These are phyloP conservation scores for Leishmania major DNA, from an alignment of 208 protist species.

Conservation along the genomic window DNA sequence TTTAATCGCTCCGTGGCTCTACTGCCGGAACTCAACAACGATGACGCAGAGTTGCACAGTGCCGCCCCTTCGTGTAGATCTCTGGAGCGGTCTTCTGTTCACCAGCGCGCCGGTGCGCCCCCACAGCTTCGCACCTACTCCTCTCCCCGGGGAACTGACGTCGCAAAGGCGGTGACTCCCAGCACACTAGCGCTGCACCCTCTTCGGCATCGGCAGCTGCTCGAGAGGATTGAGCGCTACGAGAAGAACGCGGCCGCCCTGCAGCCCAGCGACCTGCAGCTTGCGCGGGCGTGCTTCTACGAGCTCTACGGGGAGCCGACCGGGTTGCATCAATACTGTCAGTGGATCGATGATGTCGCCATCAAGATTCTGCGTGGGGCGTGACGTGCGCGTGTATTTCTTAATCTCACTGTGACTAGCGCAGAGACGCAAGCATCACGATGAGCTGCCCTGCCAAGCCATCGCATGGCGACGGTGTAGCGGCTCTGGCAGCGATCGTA, in stretches of 20 bases:
- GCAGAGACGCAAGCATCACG: neutral
- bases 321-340: slow-evolving; percentile 44
- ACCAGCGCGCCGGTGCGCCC: neutral
- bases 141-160: slow-evolving; percentile 19
- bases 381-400: neutral
- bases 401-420: neutral
- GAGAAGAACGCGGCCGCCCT: slow-evolving; percentile 27
- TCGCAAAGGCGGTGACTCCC: neutral
- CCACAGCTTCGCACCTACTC: slow-evolving; percentile 33
- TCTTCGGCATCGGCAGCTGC: slow-evolving; percentile 32
- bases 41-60: neutral
- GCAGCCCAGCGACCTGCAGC: slow-evolving; percentile 32
- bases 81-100: slow-evolving; percentile 1
- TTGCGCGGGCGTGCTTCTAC: slow-evolving; percentile 48
- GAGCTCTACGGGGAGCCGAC: slow-evolving; percentile 45
- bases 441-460: neutral
- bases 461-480: neutral
- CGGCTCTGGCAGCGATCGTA: neutral
- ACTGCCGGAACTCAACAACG: neutral
- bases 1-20: neutral
- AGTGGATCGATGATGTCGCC: slow-evolving; percentile 60
- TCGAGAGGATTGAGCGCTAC: slow-evolving; percentile 41
- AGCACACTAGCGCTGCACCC: slow-evolving; percentile 4
- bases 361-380: slow-evolving; percentile 31
- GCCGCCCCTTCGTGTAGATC: slow-evolving; percentile 1